A percentile compares a stretch with the other conserved stretches of the same genome.
Evolutionary conservation across 331 rosid genomes (phyloP).

Genomic region (Malus hybrid): DNA sequence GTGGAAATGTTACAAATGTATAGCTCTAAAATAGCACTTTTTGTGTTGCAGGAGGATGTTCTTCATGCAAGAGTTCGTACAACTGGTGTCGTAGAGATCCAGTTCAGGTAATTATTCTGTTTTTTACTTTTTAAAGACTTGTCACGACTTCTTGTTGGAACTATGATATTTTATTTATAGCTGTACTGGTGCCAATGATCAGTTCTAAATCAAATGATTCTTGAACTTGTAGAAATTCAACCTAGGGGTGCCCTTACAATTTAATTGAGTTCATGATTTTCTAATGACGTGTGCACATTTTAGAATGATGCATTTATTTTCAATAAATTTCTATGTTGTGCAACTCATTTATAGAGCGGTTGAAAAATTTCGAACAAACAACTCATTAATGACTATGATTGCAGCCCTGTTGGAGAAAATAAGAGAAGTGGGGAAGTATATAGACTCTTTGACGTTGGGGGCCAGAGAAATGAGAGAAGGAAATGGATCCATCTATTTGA

Average conservation of each 20-base stretch:
- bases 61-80: slow-evolving; percentile 95
- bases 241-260: not conserved
- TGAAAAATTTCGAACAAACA: not conserved
- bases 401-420: slow-evolving; percentile 95
- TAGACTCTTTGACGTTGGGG: slow-evolving; percentile 96
- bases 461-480: slow-evolving; percentile 99
- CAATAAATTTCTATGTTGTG: not conserved
- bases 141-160: not conserved
- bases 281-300: not conserved
- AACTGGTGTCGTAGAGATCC: slow-evolving; percentile 98
- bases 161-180: not conserved
- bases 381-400: slow-evolving; percentile 24
- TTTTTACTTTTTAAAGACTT: not conserved
- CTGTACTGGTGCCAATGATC: not conserved
- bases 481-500: slow-evolving; percentile 99
- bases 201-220: not conserved
- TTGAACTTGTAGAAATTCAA: not conserved
- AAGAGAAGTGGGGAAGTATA: slow-evolving; percentile 98
- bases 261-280: not conserved
- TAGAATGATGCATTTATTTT: not conserved
- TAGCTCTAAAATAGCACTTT: not conserved
- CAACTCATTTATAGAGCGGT: not conserved
- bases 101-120: slow-evolving; percentile 68
- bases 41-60: slow-evolving; percentile 74
- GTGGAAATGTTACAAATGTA: not conserved